Conservation (phyloP, 805 yeast species). For the Candida sithepensis region DNA sequence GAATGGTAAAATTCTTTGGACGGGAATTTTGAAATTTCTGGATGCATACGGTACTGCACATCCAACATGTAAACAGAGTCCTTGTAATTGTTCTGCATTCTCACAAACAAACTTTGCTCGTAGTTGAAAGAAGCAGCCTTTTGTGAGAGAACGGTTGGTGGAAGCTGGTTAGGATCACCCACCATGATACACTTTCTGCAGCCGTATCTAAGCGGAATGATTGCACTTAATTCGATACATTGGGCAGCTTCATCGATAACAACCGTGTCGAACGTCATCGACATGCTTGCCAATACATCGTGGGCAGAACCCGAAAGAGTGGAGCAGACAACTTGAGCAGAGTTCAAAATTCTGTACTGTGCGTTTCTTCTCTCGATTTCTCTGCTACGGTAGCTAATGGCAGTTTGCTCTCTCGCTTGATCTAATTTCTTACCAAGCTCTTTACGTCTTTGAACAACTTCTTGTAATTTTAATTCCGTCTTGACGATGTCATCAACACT, state of each 20-base stretch:
- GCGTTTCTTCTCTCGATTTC: constrained; percentile 75
- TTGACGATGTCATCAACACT: constrained; percentile 43
- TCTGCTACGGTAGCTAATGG: constrained; percentile 64
- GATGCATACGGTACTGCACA: constrained; percentile 98
- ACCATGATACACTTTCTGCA: constrained; percentile 91
- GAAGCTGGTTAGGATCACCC: constrained; percentile 97
- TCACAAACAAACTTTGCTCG: constrained; percentile 89
- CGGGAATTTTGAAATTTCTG: constrained; percentile 84
- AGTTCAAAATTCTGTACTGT: constrained; percentile 67
- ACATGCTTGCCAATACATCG: constrained; percentile 70
- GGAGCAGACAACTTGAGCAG: constrained; percentile 84
- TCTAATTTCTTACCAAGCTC: constrained; percentile 73
- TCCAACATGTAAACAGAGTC: constrained; percentile 68
- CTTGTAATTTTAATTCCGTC: constrained; percentile 49
- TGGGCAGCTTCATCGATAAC: constrained; percentile 97
- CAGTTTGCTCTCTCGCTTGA: constrained; percentile 69
- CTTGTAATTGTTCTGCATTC: constrained; percentile 74
- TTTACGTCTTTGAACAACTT: constrained; percentile 57
- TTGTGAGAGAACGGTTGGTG: constrained; percentile 92
- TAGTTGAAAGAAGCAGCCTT: constrained; percentile 76
- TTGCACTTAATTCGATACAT: constrained; percentile 87
- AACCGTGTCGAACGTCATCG: constrained; percentile 82
- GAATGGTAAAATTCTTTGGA: constrained; percentile 77
- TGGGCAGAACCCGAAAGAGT: constrained; percentile 95
- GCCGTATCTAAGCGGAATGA: constrained; percentile 91